These are phyloP conservation scores for Trichophyton simii DNA, from an alignment of 2,329 filamentous ascomycete genomes.

Conservation along the genomic window DNA sequence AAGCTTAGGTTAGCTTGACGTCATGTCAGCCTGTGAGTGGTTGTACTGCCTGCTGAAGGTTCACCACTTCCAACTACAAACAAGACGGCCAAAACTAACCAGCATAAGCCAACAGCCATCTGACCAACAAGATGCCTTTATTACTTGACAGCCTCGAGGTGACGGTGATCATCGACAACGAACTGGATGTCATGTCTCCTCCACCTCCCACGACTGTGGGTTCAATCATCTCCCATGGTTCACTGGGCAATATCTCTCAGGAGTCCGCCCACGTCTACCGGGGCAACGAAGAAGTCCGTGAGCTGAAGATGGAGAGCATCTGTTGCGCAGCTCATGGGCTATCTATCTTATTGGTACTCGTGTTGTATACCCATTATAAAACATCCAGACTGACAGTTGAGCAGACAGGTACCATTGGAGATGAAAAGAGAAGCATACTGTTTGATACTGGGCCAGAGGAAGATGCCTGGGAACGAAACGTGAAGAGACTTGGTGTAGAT, in stretches of 20 bases:
- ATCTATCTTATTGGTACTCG: conserved; percentile 38
- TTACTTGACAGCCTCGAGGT: conserved; percentile 38
- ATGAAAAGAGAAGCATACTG: conserved; percentile 36
- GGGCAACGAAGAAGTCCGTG: conserved; percentile 32
- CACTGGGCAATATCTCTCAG: conserved; percentile 33
- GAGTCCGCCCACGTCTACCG: conserved; percentile 26
- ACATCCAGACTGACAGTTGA: neutral
- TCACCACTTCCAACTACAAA: neutral
- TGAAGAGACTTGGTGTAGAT: conserved; percentile 32
- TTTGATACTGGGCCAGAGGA: conserved; percentile 45
- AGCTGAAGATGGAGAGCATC: conserved; percentile 39
- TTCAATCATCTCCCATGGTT: conserved; percentile 32
- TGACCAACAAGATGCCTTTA: neutral
- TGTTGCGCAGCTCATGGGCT: conserved; percentile 45
- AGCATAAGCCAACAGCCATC: too few relatives aligned
- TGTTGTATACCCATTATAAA: neutral
- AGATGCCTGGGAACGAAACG: conserved; percentile 40
- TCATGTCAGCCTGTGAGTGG: neutral
- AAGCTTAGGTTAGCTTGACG: neutral
- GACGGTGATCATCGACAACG: conserved; percentile 42
- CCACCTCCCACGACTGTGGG: conserved; percentile 24
- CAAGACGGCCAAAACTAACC: neutral
- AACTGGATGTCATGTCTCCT: conserved; percentile 42
- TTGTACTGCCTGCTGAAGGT: neutral
- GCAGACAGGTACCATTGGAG: conserved; percentile 37